phyloP scores from a whole-genome alignment of 2,329 filamentous ascomycete genomes.

The Ambrosiella xylebori region DNA sequence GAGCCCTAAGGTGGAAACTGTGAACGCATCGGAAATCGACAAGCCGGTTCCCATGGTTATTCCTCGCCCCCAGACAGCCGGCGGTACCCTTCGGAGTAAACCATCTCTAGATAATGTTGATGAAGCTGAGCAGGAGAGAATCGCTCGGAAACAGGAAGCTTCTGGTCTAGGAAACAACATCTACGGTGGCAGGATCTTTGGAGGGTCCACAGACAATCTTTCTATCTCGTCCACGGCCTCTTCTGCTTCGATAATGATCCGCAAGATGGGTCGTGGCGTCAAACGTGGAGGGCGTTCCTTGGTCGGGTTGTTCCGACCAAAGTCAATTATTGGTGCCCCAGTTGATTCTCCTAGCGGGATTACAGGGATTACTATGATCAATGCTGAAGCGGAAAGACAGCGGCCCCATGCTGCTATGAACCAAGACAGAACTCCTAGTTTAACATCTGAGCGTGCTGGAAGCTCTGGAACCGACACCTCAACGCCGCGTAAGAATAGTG shows the following conservation, averaged over 20 bases:
- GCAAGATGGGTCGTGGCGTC: slow-evolving; percentile 98
- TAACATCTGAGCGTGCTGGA: slow-evolving; percentile 32
- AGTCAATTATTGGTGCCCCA: slow-evolving; percentile 69
- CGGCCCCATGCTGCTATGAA: slow-evolving; percentile 33
- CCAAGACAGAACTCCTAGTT: slow-evolving; percentile 61
- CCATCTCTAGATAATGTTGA: slow-evolving; percentile 45
- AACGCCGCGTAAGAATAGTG: slow-evolving; percentile 55
- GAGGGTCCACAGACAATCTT: slow-evolving; percentile 84
- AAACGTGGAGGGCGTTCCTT: slow-evolving; percentile 84
- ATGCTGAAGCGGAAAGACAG: slow-evolving; percentile 81
- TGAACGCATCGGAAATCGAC: background rate
- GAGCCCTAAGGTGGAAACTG: slow-evolving; percentile 20
- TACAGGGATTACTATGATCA: slow-evolving; percentile 87
- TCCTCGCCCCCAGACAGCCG: slow-evolving; percentile 10
- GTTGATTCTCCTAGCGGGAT: slow-evolving; percentile 36
- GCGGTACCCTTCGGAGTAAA: slow-evolving; percentile 45
- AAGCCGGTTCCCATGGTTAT: slow-evolving; percentile 5
- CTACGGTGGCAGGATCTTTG: slow-evolving; percentile 75
- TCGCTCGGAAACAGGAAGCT: slow-evolving; percentile 83
- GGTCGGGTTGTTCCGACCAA: slow-evolving; percentile 86
- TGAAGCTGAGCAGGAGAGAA: slow-evolving; percentile 78
- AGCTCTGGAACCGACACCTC: slow-evolving; percentile 45
- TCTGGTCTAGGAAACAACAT: slow-evolving; percentile 84
- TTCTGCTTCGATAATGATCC: slow-evolving; percentile 81
- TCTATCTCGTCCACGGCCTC: slow-evolving; percentile 82